A percentile compares a stretch with the other conserved stretches of the same genome.
Evolutionary conservation across 169 alveolate genomes (phyloP).

Genomic region (Plasmodium chabaudi): DNA sequence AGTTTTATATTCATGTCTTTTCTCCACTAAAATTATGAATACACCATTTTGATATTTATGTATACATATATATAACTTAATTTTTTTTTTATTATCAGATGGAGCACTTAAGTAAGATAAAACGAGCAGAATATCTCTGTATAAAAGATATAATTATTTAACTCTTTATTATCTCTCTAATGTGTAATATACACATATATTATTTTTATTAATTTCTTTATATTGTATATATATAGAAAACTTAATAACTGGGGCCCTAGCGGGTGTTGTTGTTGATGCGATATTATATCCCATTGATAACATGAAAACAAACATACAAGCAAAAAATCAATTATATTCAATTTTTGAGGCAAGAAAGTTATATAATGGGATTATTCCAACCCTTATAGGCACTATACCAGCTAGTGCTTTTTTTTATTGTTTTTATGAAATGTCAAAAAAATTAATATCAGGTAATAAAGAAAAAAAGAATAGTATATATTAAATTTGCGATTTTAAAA

Average conservation of each 20-base stretch:
- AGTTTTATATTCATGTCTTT: background rate
- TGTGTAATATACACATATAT: background rate
- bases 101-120: conserved; percentile 33
- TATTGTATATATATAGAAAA: conserved; percentile 70
- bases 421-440: conserved; percentile 84
- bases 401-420: conserved; percentile 86
- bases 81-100: conserved; percentile 4
- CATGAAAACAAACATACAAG: conserved; percentile 84
- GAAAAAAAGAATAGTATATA: background rate
- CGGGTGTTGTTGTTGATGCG: conserved; percentile 85
- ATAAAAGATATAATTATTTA: background rate
- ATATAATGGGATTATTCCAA: conserved; percentile 81
- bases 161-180: background rate
- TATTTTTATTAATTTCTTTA: conserved; percentile 1
- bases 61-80: background rate
- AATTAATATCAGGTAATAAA: conserved; percentile 59
- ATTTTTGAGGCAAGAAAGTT: conserved; percentile 67
- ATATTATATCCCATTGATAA: conserved; percentile 86
- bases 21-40: background rate
- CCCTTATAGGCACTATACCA: conserved; percentile 84
- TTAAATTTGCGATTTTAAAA: background rate
- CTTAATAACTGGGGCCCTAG: conserved; percentile 86
- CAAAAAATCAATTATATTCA: conserved; percentile 48
- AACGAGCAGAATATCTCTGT: background rate
- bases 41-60: too few relatives aligned